A percentile compares a stretch with the other conserved stretches of the same genome.
Evolutionary conservation across 192 early-diverging fungal species (phyloP).

Genomic region (Umbelopsis isabellina): DNA sequence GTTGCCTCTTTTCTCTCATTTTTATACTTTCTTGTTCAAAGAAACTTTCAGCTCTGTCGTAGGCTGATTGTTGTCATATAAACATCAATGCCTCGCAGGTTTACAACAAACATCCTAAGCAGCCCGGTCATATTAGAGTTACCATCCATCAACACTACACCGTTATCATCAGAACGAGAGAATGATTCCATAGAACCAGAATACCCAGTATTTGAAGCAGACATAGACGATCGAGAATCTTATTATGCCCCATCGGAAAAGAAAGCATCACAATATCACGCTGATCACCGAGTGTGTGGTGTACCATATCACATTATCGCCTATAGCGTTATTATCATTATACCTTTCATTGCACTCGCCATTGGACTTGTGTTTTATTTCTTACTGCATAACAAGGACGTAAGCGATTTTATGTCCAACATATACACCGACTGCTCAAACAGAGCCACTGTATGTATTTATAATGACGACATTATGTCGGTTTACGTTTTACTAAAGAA

Average conservation of each 20-base stretch:
- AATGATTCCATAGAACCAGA: no score
- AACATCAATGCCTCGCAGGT: no score
- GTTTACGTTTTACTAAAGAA: no score
- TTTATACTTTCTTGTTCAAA: no score
- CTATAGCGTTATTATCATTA: neutral
- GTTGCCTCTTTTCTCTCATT: no score
- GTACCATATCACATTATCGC: neutral
- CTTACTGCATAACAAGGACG: neutral
- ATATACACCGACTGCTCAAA: neutral
- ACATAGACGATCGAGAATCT: neutral
- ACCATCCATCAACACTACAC: no score
- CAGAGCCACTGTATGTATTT: neutral
- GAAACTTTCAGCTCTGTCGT: no score
- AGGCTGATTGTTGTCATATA: no score
- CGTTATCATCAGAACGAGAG: no score
- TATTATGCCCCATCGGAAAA: neutral
- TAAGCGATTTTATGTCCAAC: neutral
- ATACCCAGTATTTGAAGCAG: neutral
- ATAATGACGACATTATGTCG: no score
- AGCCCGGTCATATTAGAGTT: no score
- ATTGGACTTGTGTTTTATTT: slow-evolving; percentile 6
- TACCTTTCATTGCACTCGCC: neutral
- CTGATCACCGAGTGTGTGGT: neutral
- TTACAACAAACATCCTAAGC: no score
- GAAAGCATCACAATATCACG: neutral